phyloP scores from a whole-genome alignment of 495 filamentous ascomycete genomes.

The Podospora pseudoanserina region DNA sequence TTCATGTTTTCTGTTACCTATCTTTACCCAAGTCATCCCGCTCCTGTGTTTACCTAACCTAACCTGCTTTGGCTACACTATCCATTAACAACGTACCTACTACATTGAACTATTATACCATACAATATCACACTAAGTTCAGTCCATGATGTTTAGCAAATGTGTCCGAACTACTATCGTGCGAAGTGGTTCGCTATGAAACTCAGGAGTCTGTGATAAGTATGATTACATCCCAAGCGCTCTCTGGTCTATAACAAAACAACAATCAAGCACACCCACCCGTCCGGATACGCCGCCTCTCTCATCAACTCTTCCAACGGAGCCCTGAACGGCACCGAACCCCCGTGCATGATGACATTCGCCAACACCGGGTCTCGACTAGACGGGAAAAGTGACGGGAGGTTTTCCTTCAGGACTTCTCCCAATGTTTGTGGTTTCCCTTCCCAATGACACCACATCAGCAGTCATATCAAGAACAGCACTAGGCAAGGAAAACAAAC shows the following conservation, averaged over 20 bases:
- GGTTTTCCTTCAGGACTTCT: constrained; percentile 65
- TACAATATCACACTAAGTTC: not conserved
- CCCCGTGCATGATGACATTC: constrained; percentile 86
- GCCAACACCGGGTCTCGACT: constrained; percentile 82
- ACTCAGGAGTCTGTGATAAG: too few species aligned
- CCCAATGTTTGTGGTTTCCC: constrained; percentile 70
- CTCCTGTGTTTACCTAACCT: not conserved
- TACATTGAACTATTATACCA: not conserved
- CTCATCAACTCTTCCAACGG: constrained; percentile 82
- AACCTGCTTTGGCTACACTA: not conserved
- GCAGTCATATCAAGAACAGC: not conserved
- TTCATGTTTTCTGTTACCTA: not conserved
- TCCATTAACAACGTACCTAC: not conserved
- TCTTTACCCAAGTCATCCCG: not conserved
- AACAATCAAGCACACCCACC: constrained; percentile 83
- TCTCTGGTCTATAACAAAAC: constrained; percentile 57
- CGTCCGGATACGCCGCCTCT: constrained; percentile 81
- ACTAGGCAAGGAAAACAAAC: constrained; percentile 11
- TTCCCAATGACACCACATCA: not conserved
- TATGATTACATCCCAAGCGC: not conserved
- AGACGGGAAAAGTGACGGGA: constrained; percentile 85
- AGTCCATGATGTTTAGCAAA: not conserved
- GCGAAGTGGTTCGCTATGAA: too few species aligned
- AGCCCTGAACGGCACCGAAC: constrained; percentile 74
- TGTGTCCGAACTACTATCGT: not conserved